These are phyloP conservation scores for Trichoderma citrinoviride DNA, from an alignment of 2,329 filamentous ascomycete genomes.

Conservation along the genomic window DNA sequence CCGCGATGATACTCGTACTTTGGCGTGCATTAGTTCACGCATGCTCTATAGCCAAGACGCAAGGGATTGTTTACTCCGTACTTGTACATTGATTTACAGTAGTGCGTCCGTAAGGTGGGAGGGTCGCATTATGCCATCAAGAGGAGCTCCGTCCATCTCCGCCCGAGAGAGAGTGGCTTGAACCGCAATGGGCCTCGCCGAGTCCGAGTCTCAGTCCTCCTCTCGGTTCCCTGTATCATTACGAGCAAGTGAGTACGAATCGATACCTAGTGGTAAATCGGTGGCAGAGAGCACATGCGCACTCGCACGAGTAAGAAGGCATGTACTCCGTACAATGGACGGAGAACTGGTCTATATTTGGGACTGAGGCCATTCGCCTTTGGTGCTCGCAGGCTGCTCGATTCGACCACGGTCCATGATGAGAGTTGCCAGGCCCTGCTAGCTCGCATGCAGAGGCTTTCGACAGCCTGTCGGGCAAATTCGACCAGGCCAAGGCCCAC, in stretches of 20 bases:
- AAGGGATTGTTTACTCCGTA: no score
- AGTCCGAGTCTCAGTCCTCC: background rate
- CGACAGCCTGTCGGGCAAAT: background rate
- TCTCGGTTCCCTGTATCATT: no score
- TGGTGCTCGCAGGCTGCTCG: conserved; percentile 8
- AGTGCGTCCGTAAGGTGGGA: background rate
- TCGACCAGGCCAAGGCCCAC: conserved; percentile 4
- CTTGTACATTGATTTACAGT: background rate
- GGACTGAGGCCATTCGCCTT: background rate
- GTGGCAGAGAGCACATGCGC: no score
- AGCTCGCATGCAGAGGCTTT: background rate
- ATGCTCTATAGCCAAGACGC: background rate
- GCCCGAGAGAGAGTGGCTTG: background rate
- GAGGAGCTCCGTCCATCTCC: conserved; percentile 7
- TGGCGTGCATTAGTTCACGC: conserved; percentile 17
- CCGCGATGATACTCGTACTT: background rate
- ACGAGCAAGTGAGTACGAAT: no score
- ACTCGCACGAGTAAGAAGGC: no score
- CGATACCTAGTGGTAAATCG: no score
- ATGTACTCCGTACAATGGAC: background rate
- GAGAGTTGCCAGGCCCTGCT: conserved; percentile 5
- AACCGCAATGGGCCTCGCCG: background rate
- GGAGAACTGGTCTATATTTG: no score
- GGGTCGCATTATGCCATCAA: background rate
- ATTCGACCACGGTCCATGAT: conserved; percentile 1